Base-by-base conservation (phyloP, 768 basidiomycete species). In the Mrakia frigida region DNA sequence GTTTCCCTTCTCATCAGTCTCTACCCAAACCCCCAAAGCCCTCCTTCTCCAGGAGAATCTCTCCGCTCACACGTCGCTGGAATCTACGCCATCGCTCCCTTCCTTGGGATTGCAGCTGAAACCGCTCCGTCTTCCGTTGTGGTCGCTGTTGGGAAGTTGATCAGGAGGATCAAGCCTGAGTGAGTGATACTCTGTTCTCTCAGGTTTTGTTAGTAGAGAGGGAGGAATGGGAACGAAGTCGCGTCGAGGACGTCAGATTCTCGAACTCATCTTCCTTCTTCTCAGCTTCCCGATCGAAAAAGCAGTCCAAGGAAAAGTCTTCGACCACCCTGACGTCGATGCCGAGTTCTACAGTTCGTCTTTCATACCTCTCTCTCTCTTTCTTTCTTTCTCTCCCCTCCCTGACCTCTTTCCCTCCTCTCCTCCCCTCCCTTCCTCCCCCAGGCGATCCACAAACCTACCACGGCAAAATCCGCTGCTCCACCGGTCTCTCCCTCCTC, bases 261-360 rank as follows among this genome's bases (percentile, higher is more conserved):
- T 65, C 16, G n/a, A 28, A n/a, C 23, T 1, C 14, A 0, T 31
- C 16, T 65, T n/a, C 61, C 50, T n/a, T 23, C 35, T 59, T 23
- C 14, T 25, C 35, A 41, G 53, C 9, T 33, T 70, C 18, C 70
- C 39, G 10, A 75, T 65, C n/a, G n/a, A 65, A 43, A 23, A 52
- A 21, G 6, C 35, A 18, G 73, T 74, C 28, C 52, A 41, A 80
- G 83, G 84, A 33, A 83, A 83, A 28, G 82, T 82, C 11, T 83
- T 81, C 71, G 83, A 84, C 76, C 84, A 85, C 80, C 84, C 84
- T 2, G 79, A 82, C 52, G 83, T 84, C 5, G 83, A 84, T 71
- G 82, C 81, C 53, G 84, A 84, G 59, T 84, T 84, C 78, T 80
- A 69, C 37, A 28, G 31, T 73, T 25, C 13, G 28, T 46, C 35